Percentiles rank a stretch among this genome's conserved stretches.
Conservation (phyloP, 148 eudicot species). For the Chenopodium album region DNA sequence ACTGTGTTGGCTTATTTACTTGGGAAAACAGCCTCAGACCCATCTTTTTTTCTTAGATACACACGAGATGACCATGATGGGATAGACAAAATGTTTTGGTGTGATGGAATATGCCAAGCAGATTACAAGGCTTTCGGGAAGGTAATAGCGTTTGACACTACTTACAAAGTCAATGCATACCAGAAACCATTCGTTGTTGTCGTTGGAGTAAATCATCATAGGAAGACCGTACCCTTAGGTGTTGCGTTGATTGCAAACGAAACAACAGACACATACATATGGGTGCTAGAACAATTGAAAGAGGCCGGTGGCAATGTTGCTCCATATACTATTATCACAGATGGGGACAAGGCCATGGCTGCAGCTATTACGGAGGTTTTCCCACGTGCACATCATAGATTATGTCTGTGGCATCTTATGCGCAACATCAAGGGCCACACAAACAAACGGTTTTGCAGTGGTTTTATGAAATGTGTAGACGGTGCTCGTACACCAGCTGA, state of each 20-base stretch:
- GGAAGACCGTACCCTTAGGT: background rate
- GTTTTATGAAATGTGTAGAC: slow-evolving; percentile 15
- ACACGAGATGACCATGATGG: background rate
- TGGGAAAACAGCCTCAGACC: background rate
- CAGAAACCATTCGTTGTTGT: background rate
- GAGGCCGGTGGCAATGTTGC: background rate
- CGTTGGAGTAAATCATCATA: background rate
- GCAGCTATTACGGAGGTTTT: background rate
- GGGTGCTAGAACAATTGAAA: background rate
- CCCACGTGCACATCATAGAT: background rate
- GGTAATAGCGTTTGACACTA: background rate
- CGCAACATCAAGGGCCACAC: background rate
- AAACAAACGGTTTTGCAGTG: background rate
- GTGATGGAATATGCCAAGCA: background rate
- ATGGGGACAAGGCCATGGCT: slow-evolving; percentile 1
- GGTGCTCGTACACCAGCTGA: background rate
- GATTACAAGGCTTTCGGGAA: background rate
- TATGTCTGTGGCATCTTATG: slow-evolving; percentile 1
- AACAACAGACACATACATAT: background rate
- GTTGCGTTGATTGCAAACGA: background rate
- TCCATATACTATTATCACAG: background rate
- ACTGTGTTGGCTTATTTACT: background rate
- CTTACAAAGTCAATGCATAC: background rate
- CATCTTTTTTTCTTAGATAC: background rate
- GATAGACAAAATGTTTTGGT: background rate